phyloP scores from a whole-genome alignment of 306 rosid species.

The Morella rubra region DNA sequence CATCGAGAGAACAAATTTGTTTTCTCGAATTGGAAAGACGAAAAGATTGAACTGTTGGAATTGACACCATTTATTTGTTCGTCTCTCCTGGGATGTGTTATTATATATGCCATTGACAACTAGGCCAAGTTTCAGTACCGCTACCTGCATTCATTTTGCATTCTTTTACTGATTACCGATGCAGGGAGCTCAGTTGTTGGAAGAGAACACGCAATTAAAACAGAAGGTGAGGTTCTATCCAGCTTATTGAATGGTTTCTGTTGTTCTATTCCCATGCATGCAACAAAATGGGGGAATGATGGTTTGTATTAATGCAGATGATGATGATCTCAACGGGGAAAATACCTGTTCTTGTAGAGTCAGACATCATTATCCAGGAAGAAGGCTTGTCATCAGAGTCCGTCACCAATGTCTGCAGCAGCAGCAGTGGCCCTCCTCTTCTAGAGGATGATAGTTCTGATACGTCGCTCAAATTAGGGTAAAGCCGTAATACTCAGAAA shows the following conservation, averaged over 20 bases:
- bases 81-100: neutral
- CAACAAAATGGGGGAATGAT: neutral
- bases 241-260: neutral
- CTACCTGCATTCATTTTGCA: neutral
- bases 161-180: neutral
- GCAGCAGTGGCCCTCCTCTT: constrained; percentile 21
- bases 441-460: constrained; percentile 34
- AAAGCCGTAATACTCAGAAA: neutral
- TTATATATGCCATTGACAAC: neutral
- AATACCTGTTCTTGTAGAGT: neutral
- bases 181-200: constrained; percentile 19
- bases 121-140: neutral
- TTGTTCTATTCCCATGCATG: neutral
- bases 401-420: constrained; percentile 29
- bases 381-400: constrained; percentile 39
- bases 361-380: constrained; percentile 21
- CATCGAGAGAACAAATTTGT: neutral
- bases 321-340: constrained; percentile 21
- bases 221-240: constrained; percentile 23
- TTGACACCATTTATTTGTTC: neutral
- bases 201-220: constrained; percentile 31
- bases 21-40: neutral
- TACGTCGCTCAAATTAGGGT: constrained; percentile 41
- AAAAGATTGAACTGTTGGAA: neutral
- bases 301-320: constrained; percentile 25